Conservation (phyloP, 371 early-diverging fungal genomes). For the Quaeritorhiza haematococci region DNA sequence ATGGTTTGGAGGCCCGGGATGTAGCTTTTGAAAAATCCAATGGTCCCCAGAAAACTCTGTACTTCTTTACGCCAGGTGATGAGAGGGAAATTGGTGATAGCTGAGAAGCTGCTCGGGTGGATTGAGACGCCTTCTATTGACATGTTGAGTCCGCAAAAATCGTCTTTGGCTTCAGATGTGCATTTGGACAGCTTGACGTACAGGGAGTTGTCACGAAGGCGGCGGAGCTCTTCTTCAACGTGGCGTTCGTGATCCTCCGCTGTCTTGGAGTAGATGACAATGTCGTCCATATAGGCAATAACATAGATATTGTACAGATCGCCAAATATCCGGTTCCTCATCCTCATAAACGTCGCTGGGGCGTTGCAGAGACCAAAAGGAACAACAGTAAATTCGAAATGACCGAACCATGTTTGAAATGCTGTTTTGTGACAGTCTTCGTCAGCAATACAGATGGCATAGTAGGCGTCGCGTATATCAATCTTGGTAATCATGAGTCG, state of each 20-base stretch:
- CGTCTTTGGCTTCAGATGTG: slow-evolving; percentile 23
- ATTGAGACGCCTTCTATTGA: slow-evolving; percentile 16
- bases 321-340: slow-evolving; percentile 19
- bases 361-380: slow-evolving; percentile 29
- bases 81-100: slow-evolving; percentile 34
- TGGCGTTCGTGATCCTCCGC: not conserved
- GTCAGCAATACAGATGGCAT: slow-evolving; percentile 25
- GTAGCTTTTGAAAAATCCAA: slow-evolving; percentile 49
- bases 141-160: slow-evolving; percentile 43
- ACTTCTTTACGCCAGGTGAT: slow-evolving; percentile 35
- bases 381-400: slow-evolving; percentile 32
- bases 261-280: not conserved
- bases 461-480: slow-evolving; percentile 38
- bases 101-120: slow-evolving; percentile 34
- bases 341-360: slow-evolving; percentile 22
- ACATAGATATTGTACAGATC: not conserved
- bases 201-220: slow-evolving; percentile 22
- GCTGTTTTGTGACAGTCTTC: slow-evolving; percentile 37
- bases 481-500: slow-evolving; percentile 41
- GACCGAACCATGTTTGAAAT: slow-evolving; percentile 33
- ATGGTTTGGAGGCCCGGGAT: slow-evolving; percentile 36
- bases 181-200: slow-evolving; percentile 48
- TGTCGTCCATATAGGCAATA: not conserved
- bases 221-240: not conserved
- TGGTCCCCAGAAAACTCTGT: slow-evolving; percentile 44